Percentiles rank a stretch among this genome's conserved stretches.
These are phyloP conservation scores for Solanum lycopersicoides DNA, from an alignment of 257 asterid species.

Conservation along the genomic window DNA sequence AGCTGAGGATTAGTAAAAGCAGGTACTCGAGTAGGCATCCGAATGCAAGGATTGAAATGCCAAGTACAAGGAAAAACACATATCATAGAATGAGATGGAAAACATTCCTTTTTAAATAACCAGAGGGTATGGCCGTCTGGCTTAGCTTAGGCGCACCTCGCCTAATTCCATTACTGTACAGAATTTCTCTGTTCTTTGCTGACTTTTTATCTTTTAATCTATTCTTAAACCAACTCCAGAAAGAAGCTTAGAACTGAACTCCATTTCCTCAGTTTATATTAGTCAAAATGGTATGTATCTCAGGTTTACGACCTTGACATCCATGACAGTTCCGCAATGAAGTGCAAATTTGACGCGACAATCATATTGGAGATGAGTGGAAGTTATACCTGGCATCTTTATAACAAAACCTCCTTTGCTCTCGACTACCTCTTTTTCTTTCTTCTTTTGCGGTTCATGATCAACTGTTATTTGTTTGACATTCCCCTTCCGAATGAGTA, in stretches of 20 bases:
- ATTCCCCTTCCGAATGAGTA: slow-evolving; percentile 22
- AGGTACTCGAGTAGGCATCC: not conserved
- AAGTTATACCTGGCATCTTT: slow-evolving; percentile 12
- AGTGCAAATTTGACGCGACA: not conserved
- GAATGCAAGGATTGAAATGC: not conserved
- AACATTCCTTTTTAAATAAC: not conserved
- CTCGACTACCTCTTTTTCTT: slow-evolving; percentile 28
- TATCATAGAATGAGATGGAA: not conserved
- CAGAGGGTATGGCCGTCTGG: not conserved
- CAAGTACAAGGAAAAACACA: not conserved
- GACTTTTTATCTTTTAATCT: not conserved
- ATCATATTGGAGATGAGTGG: not conserved
- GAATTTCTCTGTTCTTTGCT: not conserved
- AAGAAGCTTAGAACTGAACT: not conserved
- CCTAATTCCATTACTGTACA: not conserved
- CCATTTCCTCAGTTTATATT: not conserved
- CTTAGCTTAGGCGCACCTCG: not conserved
- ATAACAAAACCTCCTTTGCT: slow-evolving; percentile 40
- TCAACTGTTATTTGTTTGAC: slow-evolving; percentile 23
- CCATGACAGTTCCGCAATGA: not conserved
- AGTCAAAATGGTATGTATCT: not conserved
- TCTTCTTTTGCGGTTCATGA: slow-evolving; percentile 31
- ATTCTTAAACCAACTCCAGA: not conserved
- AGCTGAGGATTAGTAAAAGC: not conserved
- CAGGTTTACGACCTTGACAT: not conserved